These are phyloP conservation scores for Didymella keratinophila DNA, from an alignment of 2,329 filamentous ascomycete genomes.

Conservation along the genomic window DNA sequence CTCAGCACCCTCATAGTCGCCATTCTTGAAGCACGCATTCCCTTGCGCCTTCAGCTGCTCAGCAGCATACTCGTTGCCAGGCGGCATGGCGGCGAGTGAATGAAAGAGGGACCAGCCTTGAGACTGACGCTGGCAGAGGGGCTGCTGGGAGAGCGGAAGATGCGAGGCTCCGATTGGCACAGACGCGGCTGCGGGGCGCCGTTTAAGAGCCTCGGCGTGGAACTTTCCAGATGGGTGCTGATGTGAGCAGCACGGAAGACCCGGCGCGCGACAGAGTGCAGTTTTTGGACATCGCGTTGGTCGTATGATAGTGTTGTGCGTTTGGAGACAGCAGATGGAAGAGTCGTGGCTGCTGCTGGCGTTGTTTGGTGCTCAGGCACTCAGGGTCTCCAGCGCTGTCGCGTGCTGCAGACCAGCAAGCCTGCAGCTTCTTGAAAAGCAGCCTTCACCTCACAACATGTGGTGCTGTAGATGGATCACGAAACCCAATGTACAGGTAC, in stretches of 20 bases:
- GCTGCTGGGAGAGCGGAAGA: constrained; percentile 23
- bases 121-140: constrained; percentile 6
- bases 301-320: not conserved
- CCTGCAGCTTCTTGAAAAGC: too few species aligned
- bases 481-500: not conserved
- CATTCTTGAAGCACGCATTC: constrained; percentile 70
- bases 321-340: not conserved
- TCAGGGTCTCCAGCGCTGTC: constrained; percentile 11
- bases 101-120: not conserved
- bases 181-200: constrained; percentile 22
- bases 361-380: not conserved
- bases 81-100: constrained; percentile 27
- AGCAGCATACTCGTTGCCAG: constrained; percentile 51
- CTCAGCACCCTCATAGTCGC: constrained; percentile 72
- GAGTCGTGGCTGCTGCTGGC: not conserved
- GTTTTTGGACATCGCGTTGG: not conserved
- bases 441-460: too few species aligned
- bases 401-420: constrained; percentile 4
- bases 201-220: constrained; percentile 27
- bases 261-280: constrained; percentile 5
- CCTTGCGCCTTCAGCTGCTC: constrained; percentile 62
- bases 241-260: constrained; percentile 19
- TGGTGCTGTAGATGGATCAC: not conserved
- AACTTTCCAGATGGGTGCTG: constrained; percentile 36
- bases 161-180: constrained; percentile 38